A percentile compares a stretch with the other conserved stretches of the same genome.
Conservation (phyloP, 1,139 yeast species). For the Candida buenavistaensis region DNA sequence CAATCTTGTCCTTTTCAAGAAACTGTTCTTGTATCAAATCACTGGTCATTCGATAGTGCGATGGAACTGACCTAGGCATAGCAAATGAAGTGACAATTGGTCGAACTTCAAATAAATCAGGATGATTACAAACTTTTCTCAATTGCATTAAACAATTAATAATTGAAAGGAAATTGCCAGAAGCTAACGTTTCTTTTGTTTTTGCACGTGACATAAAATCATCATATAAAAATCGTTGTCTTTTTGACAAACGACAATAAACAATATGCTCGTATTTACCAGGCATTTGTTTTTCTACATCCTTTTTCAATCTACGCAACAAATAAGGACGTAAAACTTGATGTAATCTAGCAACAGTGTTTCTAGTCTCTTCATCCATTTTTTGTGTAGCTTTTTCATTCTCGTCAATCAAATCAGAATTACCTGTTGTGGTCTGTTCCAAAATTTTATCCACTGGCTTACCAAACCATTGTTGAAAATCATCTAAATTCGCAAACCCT, state of each 20-base stretch:
- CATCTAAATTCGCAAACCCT: conserved; percentile 93
- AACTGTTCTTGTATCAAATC: conserved; percentile 40
- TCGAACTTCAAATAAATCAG: conserved; percentile 93
- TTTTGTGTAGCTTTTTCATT: conserved; percentile 37
- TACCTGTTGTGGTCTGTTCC: conserved; percentile 64
- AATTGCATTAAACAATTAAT: conserved; percentile 97
- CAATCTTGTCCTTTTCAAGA: conserved; percentile 30
- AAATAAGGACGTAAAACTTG: conserved; percentile 92
- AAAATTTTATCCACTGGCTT: conserved; percentile 91
- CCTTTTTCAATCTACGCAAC: conserved; percentile 87
- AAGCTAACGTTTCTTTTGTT: conserved; percentile 88
- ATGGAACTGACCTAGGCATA: conserved; percentile 61
- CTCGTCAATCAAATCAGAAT: conserved; percentile 46
- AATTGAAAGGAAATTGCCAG: conserved; percentile 92
- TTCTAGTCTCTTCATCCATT: conserved; percentile 68
- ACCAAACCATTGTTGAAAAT: conserved; percentile 98
- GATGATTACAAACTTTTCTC: conserved; percentile 96
- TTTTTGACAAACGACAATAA: conserved; percentile 85
- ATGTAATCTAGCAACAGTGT: conserved; percentile 86
- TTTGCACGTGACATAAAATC: conserved; percentile 98
- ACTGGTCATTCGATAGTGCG: conserved; percentile 48
- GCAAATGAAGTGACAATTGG: conserved; percentile 92
- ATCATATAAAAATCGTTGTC: conserved; percentile 90
- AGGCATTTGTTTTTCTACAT: conserved; percentile 99
- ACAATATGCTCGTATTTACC: conserved; percentile 95